These are phyloP conservation scores for Rhodotorula toruloides DNA, from an alignment of 768 basidiomycete species.

Conservation along the genomic window DNA sequence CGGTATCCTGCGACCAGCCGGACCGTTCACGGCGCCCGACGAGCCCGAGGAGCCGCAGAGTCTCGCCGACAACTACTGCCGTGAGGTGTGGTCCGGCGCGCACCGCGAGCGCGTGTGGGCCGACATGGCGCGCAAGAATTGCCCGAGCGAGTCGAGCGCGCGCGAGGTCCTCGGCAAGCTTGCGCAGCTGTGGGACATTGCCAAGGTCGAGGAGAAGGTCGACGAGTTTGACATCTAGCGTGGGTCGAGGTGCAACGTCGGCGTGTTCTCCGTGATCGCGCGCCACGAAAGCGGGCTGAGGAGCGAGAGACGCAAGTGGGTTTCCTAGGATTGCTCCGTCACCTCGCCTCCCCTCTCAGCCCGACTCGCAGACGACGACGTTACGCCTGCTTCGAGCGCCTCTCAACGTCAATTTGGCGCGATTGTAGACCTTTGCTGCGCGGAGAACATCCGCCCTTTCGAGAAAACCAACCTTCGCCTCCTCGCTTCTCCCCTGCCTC, in stretches of 20 bases:
- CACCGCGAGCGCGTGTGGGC: conserved; percentile 72
- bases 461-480: no score
- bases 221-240: not conserved
- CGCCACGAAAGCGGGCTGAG: no score
- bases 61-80: conserved; percentile 83
- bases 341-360: no score
- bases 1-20: conserved; percentile 21
- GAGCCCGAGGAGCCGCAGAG: conserved; percentile 49
- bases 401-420: no score
- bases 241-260: not conserved
- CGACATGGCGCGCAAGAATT: conserved; percentile 42
- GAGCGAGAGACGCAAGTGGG: no score
- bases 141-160: conserved; percentile 62
- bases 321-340: no score
- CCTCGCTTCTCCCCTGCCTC: no score
- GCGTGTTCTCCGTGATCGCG: no score
- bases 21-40: conserved; percentile 25
- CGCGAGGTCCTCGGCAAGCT: conserved; percentile 82
- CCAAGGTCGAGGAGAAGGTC: conserved; percentile 53
- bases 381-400: no score
- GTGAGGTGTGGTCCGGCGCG: conserved; percentile 86
- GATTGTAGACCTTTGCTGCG: no score
- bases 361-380: no score
- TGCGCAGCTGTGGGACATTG: conserved; percentile 88
- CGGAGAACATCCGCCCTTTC: no score